These are phyloP conservation scores for Lathyrus tuberosus DNA, from an alignment of 306 rosid genomes.

Conservation along the genomic window DNA sequence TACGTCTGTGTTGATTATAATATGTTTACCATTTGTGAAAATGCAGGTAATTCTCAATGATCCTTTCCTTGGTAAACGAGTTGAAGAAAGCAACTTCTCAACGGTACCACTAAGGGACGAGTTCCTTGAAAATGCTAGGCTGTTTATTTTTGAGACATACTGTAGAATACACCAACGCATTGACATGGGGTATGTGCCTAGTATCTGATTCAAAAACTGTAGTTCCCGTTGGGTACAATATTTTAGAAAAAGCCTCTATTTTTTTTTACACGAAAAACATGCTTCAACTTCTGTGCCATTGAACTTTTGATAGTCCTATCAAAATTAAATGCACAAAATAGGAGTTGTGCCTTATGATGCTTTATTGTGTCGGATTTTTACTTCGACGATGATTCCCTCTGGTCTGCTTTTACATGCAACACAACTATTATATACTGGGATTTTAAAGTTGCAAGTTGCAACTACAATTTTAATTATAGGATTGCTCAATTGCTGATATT, in stretches of 20 bases:
- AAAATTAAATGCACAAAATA: constrained; percentile 26
- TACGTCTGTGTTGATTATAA: background rate
- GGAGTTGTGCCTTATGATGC: background rate
- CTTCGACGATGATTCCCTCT: background rate
- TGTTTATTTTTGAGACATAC: constrained; percentile 96
- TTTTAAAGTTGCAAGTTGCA: background rate
- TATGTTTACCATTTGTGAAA: constrained; percentile 12
- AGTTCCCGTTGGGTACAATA: background rate
- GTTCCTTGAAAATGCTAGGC: constrained; percentile 95
- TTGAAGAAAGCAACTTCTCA: constrained; percentile 86
- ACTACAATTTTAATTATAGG: background rate
- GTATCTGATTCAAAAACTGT: constrained; percentile 16
- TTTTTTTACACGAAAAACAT: constrained; percentile 49
- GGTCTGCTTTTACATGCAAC: background rate
- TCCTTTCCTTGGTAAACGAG: constrained; percentile 92
- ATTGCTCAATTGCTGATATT: constrained; percentile 22
- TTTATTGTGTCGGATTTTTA: background rate
- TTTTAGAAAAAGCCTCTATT: constrained; percentile 1
- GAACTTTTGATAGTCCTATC: constrained; percentile 51
- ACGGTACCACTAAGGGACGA: constrained; percentile 92
- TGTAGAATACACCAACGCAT: constrained; percentile 92
- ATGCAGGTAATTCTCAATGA: constrained; percentile 91
- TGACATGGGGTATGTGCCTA: constrained; percentile 67
- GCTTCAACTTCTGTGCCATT: constrained; percentile 54
- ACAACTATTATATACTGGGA: background rate